A percentile compares a stretch with the other conserved stretches of the same genome.
Conservation (phyloP, 2,329 filamentous ascomycete genomes). For the Exophiala viscosa region DNA sequence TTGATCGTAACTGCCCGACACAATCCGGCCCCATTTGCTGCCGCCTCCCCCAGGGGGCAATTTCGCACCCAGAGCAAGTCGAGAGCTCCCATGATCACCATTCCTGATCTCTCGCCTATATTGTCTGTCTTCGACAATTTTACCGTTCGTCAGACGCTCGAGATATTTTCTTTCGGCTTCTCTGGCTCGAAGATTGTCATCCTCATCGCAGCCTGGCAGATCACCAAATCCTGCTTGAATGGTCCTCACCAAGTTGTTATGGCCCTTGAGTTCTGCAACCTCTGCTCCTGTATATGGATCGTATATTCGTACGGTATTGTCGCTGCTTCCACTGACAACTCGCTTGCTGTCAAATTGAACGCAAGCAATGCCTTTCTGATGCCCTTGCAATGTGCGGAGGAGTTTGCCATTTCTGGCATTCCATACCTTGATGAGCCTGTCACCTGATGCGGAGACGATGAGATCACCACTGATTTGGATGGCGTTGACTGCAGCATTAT, state of each 20-base stretch:
- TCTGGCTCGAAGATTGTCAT: slow-evolving; percentile 69
- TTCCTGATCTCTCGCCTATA: slow-evolving; percentile 46
- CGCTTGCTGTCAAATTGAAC: slow-evolving; percentile 92
- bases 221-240: slow-evolving; percentile 95
- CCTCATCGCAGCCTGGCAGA: slow-evolving; percentile 71
- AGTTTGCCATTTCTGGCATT: slow-evolving; percentile 77
- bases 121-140: slow-evolving; percentile 32
- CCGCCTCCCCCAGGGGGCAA: slow-evolving; percentile 88
- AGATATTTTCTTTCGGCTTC: slow-evolving; percentile 72
- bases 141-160: slow-evolving; percentile 49
- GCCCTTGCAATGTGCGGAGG: slow-evolving; percentile 74
- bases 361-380: slow-evolving; percentile 93
- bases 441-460: slow-evolving; percentile 91
- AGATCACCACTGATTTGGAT: slow-evolving; percentile 83
- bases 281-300: slow-evolving; percentile 81
- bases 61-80: slow-evolving; percentile 69
- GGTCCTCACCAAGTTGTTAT: slow-evolving; percentile 81
- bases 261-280: slow-evolving; percentile 79
- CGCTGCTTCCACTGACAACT: slow-evolving; percentile 93
- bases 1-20: slow-evolving; percentile 95
- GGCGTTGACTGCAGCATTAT: slow-evolving; percentile 89
- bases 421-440: slow-evolving; percentile 93
- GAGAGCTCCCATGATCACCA: slow-evolving; percentile 54
- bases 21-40: slow-evolving; percentile 85
- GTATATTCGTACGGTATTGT: slow-evolving; percentile 94